Conservation (phyloP, 805 yeast species). For the Huiozyma naganishii region DNA sequence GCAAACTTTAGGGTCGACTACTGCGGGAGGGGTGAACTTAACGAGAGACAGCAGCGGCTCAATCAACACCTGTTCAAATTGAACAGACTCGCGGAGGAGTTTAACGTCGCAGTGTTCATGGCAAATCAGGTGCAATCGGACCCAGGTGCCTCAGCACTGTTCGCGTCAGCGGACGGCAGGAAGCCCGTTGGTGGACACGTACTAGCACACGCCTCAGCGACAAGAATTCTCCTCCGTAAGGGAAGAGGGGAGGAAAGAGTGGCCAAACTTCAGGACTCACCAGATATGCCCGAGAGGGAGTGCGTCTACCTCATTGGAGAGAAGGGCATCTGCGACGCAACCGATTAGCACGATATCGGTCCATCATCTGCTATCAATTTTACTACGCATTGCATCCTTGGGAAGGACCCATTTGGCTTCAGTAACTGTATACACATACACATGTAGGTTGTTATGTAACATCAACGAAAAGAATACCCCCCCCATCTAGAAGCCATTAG, state of each 20-base stretch:
- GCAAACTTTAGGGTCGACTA: conserved; percentile 71
- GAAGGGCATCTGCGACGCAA: conserved; percentile 52
- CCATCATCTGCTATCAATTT: not conserved
- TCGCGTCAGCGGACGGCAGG: conserved; percentile 74
- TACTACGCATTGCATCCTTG: too few relatives aligned
- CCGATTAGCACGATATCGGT: conserved; percentile 10
- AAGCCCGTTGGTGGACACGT: conserved; percentile 82
- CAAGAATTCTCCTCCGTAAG: conserved; percentile 60
- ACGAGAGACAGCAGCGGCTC: conserved; percentile 64
- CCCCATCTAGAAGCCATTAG: too few relatives aligned
- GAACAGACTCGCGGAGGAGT: conserved; percentile 62
- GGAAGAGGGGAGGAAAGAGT: conserved; percentile 76
- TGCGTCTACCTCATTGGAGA: conserved; percentile 63
- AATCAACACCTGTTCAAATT: conserved; percentile 44
- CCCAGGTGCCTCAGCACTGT: conserved; percentile 70
- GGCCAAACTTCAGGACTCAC: conserved; percentile 70
- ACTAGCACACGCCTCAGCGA: conserved; percentile 72
- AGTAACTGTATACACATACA: not conserved
- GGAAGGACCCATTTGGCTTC: not conserved
- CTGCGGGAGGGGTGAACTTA: conserved; percentile 66
- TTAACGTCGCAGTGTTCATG: conserved; percentile 65
- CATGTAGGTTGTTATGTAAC: too few relatives aligned
- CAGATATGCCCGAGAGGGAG: conserved; percentile 73
- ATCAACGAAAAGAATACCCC: too few relatives aligned
- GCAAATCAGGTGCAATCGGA: conserved; percentile 76